A percentile compares a stretch with the other conserved stretches of the same genome.
Evolutionary conservation across 1,284 basidiomycete genomes (phyloP).

Genomic region (Cryptococcus maquisensis): DNA sequence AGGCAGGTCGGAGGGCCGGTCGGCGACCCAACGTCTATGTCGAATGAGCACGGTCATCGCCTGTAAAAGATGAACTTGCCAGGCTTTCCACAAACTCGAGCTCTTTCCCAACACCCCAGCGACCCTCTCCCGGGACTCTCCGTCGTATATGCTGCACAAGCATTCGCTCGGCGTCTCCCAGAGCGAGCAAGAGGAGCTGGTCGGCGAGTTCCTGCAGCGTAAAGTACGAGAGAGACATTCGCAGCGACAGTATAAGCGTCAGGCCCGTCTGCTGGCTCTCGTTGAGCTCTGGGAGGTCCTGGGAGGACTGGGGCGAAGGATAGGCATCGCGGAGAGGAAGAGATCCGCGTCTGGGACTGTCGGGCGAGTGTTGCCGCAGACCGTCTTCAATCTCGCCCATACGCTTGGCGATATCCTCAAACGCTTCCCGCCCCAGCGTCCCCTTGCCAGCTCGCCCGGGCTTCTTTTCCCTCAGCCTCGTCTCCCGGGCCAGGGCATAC

Average conservation of each 20-base stretch:
- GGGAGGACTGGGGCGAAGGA: slow-evolving; percentile 5
- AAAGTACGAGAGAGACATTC: slow-evolving; percentile 47
- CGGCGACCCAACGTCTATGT: slow-evolving; percentile 27
- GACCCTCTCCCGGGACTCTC: slow-evolving; percentile 40
- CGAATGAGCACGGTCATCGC: neutral
- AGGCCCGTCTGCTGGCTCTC: slow-evolving; percentile 33
- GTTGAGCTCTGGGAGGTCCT: slow-evolving; percentile 19
- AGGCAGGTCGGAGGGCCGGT: slow-evolving; percentile 42
- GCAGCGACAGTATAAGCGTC: slow-evolving; percentile 39
- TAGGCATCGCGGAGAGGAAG: slow-evolving; percentile 3
- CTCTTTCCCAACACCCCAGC: slow-evolving; percentile 42
- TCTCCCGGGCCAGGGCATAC: slow-evolving; percentile 39
- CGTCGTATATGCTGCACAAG: slow-evolving; percentile 44
- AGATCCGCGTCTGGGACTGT: slow-evolving; percentile 4
- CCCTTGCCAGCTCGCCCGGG: slow-evolving; percentile 43
- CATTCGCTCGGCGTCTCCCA: slow-evolving; percentile 42
- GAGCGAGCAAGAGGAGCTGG: slow-evolving; percentile 34
- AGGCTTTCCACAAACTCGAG: slow-evolving; percentile 41
- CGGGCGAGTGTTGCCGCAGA: slow-evolving; percentile 16
- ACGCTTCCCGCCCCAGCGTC: slow-evolving; percentile 37
- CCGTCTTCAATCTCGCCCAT: slow-evolving; percentile 41
- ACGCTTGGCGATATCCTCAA: slow-evolving; percentile 41
- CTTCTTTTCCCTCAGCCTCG: slow-evolving; percentile 37
- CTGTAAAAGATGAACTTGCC: slow-evolving; percentile 19
- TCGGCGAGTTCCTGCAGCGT: slow-evolving; percentile 37